A percentile compares a stretch with the other conserved stretches of the same genome.
Conservation (phyloP, 495 filamentous ascomycete genomes). For the Trypethelium eluteriae region DNA sequence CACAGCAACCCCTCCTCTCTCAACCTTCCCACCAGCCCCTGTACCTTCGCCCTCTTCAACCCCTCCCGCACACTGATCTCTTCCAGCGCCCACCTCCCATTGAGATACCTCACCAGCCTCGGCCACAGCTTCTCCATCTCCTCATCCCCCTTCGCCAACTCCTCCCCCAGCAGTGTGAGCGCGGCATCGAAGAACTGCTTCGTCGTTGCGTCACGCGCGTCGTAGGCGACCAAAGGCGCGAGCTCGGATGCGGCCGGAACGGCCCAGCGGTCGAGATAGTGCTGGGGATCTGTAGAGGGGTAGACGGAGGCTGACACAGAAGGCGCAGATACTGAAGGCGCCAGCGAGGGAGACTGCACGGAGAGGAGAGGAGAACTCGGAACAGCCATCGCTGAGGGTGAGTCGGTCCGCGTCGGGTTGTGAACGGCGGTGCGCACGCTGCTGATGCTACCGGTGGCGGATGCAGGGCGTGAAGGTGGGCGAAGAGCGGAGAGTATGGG, state of each 20-base stretch:
- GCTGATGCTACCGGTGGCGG: constrained; percentile 3
- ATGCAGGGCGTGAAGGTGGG: neutral
- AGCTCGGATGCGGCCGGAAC: neutral
- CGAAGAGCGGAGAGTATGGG: neutral
- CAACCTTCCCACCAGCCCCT: constrained; percentile 57
- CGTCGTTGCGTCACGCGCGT: neutral
- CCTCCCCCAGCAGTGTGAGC: constrained; percentile 11
- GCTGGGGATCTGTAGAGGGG: constrained; percentile 3
- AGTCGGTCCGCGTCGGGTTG: neutral
- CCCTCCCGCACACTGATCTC: constrained; percentile 74
- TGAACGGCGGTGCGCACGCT: constrained; percentile 2
- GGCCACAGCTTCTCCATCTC: constrained; percentile 47
- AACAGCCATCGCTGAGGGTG: constrained; percentile 17
- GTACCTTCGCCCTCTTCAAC: constrained; percentile 75
- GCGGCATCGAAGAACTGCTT: constrained; percentile 18
- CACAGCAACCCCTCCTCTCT: constrained; percentile 45
- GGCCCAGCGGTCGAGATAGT: neutral
- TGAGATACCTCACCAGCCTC: constrained; percentile 66
- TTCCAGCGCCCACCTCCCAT: constrained; percentile 79
- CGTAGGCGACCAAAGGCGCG: neutral
- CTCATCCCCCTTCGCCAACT: constrained; percentile 17
- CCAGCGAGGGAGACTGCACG: neutral
- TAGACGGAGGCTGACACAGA: neutral
- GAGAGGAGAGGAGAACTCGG: constrained; percentile 14
- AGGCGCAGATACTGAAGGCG: neutral